Base-by-base conservation (phyloP, 306 rosid genomes). In the Cercis canadensis region DNA sequence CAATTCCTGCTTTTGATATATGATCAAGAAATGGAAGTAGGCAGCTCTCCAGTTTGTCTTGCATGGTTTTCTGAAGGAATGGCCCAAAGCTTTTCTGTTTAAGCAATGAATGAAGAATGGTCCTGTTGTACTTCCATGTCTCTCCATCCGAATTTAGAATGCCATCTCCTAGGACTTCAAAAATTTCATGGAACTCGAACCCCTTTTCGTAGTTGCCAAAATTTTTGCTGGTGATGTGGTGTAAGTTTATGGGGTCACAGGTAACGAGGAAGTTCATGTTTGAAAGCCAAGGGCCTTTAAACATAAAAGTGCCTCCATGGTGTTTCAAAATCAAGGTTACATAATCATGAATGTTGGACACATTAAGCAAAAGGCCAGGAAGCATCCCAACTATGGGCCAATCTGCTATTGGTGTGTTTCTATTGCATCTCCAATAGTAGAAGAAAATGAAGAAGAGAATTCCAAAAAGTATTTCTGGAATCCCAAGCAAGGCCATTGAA, bases 81-180 rank as follows among this genome's bases (percentile, higher is more conserved):
- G 11, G 8, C 11, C 47, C 70, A 12, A 50, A 61, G 2, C 13
- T 31, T 0, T 16, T 11, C 0, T n/a, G 5, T 0, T 8, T 58
- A 0, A 76, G 7, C 43, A 76, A 52, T 0, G 63, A 5, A 7
- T 65, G 53, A n/a, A 57, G 58, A 2, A 58, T 3, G 6, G 17
- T 49, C 3, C 80, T 61, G 24, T 37, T 68, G 5, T 15, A 8
- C 31, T 33, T 75, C 80, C 57, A 75, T 1, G 7, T 8, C 41
- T 75, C 69, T 0, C 62, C 47, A 11, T 75, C 74, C 0, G 69
- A 49, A 19, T 46, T 67, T 36, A 75, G 57, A 50, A 67, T 75
- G 12, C 69, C 78, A 13, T 74, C 72, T 53, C 78, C 78, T 7
- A 74, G 44, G 16, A 46, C 11, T 55, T 74, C 73, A 57, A 77